Evolutionary conservation across 306 rosid genomes (phyloP), one percentile per base, ranked within the genome.

Genomic region (Sophora flavescens): DNA sequence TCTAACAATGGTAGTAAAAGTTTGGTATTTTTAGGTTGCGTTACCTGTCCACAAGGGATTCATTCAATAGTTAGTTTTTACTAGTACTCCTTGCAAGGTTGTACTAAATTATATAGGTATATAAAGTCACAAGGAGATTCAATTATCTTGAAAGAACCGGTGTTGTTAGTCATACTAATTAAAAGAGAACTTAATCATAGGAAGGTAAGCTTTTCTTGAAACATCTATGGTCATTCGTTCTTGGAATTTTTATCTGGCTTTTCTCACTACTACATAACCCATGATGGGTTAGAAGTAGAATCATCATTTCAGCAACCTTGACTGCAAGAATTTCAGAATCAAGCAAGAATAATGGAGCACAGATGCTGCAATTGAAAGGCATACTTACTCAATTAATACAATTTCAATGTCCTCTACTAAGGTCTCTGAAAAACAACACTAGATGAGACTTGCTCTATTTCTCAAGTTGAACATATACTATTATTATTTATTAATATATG

Each of bases 11-110:
- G 32, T 58, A 66, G 76, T 47, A 52, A 30, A 15, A 32, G 51
- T 32, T 47, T 66, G 45, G 16, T 47, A 38, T 14, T 67, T 26
- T 36, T 36, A 63, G 65, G 51, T 74, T 67, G 60, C 76, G 18
- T 58, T n/a, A n/a, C 42, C 57, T 39, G 47, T 66, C 50, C 61
- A 22, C 35, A 50, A 11, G 57, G 38, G 42, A 47, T 65, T 51
- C 26, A 15, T 41, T 58, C 59, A 63, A 3, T 47, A 65, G 12
- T 36, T 16, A 32, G 62, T 12, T 42, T 57, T 66, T 58, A 65
- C 42, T 17, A 10, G 57, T 64, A 13, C 8, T 42, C 56, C 9
- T 41, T 54, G 75, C 50, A 56, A 74, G 54, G 18, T 59, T 35
- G 30, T 57, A 63, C 39, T n/a, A 18, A 50, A 33, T 39, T 47